A percentile compares a stretch with the other conserved stretches of the same genome.
Evolutionary conservation across 2,329 filamentous ascomycete genomes (phyloP).

Genomic region (Verticillium longisporum): DNA sequence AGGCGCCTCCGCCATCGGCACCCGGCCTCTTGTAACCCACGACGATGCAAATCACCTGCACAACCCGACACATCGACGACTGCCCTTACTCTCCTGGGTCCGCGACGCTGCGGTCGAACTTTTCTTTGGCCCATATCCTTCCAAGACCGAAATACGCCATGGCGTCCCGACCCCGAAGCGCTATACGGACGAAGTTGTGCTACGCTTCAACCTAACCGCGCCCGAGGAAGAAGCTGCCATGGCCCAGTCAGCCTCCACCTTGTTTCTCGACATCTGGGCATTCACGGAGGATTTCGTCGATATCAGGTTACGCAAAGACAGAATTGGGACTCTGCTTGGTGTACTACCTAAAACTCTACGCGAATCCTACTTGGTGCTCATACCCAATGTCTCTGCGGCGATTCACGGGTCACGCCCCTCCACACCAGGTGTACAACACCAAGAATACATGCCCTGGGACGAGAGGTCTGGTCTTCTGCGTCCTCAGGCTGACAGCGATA

Average conservation of each 20-base stretch:
- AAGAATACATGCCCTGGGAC: slow-evolving; percentile 3
- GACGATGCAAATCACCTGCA: neutral
- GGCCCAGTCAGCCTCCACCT: slow-evolving; percentile 62
- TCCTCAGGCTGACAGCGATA: slow-evolving; percentile 40
- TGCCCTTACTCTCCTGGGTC: slow-evolving; percentile 43
- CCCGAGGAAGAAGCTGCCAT: slow-evolving; percentile 63
- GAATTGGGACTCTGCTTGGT: slow-evolving; percentile 70
- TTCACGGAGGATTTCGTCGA: slow-evolving; percentile 78
- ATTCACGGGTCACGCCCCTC: slow-evolving; percentile 71
- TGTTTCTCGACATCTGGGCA: slow-evolving; percentile 89
- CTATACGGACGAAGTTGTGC: slow-evolving; percentile 78
- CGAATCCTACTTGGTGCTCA: slow-evolving; percentile 64
- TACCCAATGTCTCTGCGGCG: slow-evolving; percentile 71
- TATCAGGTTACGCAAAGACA: slow-evolving; percentile 68
- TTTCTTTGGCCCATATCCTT: slow-evolving; percentile 36
- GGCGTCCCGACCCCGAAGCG: slow-evolving; percentile 31
- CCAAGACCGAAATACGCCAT: slow-evolving; percentile 23
- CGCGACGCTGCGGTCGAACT: slow-evolving; percentile 43
- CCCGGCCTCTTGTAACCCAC: slow-evolving; percentile 16
- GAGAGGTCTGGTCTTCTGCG: neutral
- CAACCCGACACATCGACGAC: slow-evolving; percentile 19
- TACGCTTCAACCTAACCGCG: slow-evolving; percentile 76
- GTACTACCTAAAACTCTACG: slow-evolving; percentile 71
- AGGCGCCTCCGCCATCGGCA: slow-evolving; percentile 20
- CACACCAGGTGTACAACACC: slow-evolving; percentile 10